These are phyloP conservation scores for Kuraishia capsulata DNA, from an alignment of 805 yeast genomes.

Conservation along the genomic window DNA sequence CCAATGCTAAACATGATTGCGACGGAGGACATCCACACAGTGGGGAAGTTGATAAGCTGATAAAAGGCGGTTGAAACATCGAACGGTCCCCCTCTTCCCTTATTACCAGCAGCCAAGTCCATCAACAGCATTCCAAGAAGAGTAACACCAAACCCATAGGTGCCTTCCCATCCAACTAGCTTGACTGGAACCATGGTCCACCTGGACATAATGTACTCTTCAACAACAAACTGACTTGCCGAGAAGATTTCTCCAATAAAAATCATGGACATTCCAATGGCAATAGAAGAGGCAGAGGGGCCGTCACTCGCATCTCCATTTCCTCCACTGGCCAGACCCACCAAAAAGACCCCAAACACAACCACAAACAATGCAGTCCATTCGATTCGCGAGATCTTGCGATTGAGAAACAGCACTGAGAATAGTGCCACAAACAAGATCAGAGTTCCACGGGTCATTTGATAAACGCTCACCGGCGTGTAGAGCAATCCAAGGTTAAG, in stretches of 20 bases:
- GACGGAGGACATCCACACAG: conserved; percentile 44
- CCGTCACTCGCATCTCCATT: conserved; percentile 12
- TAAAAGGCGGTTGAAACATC: conserved; percentile 42
- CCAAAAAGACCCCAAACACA: conserved; percentile 58
- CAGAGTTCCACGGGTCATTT: conserved; percentile 77
- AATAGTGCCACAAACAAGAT: conserved; percentile 69
- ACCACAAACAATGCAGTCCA: conserved; percentile 65
- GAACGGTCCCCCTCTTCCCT: conserved; percentile 39
- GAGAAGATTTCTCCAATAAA: conserved; percentile 56
- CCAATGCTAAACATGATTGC: conserved; percentile 68
- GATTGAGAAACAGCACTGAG: conserved; percentile 52
- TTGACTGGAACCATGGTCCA: conserved; percentile 50
- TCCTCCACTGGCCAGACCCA: conserved; percentile 66
- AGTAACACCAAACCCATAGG: conserved; percentile 47
- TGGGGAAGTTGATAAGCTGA: conserved; percentile 34
- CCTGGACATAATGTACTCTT: conserved; percentile 53
- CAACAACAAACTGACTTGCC: conserved; percentile 72
- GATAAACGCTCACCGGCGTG: conserved; percentile 74
- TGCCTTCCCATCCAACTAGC: conserved; percentile 69
- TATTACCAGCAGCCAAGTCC: conserved; percentile 30
- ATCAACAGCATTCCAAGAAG: conserved; percentile 33
- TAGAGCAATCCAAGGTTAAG: conserved; percentile 67
- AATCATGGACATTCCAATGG: conserved; percentile 50
- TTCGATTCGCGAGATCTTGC: conserved; percentile 47
- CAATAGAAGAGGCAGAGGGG: conserved; percentile 13